Evolutionary conservation across 192 early-diverging fungal genomes (phyloP).

Genomic region (Phlyctochytrium bullatum): DNA sequence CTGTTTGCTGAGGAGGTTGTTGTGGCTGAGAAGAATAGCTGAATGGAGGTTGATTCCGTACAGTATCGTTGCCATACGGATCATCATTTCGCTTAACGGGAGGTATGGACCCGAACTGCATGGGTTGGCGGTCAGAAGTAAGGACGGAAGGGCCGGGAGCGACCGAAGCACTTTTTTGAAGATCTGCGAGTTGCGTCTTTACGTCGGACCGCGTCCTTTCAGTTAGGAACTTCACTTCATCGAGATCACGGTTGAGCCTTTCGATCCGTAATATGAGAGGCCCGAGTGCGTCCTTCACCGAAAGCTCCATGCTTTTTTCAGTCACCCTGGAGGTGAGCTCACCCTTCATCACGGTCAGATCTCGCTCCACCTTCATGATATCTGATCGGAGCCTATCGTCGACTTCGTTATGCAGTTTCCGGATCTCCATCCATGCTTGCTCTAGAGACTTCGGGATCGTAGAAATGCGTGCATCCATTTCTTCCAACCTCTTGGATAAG

Average conservation of each 20-base stretch:
- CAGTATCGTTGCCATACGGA: no score
- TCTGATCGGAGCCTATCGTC: constrained; percentile 24
- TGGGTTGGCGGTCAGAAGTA: no score
- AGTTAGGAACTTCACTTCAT: background rate
- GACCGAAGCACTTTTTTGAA: no score
- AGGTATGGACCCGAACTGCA: no score
- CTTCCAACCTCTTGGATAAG: constrained; percentile 20
- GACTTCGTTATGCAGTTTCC: constrained; percentile 23
- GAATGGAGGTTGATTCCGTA: no score
- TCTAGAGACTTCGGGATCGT: constrained; percentile 26
- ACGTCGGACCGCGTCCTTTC: background rate
- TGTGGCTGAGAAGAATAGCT: no score
- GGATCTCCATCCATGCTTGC: constrained; percentile 25
- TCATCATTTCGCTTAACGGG: no score
- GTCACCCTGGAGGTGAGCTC: constrained; percentile 16
- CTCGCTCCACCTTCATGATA: constrained; percentile 23
- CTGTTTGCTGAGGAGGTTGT: no score
- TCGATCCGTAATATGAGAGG: background rate
- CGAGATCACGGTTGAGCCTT: background rate
- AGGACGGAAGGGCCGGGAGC: no score
- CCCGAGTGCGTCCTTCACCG: background rate
- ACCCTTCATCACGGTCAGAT: constrained; percentile 16
- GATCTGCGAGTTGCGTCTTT: no score
- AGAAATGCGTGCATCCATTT: constrained; percentile 12
- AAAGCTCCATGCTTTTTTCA: constrained; percentile 17